phyloP scores from a whole-genome alignment of 1,284 basidiomycete species.

The Leucoagaricus sp. region DNA sequence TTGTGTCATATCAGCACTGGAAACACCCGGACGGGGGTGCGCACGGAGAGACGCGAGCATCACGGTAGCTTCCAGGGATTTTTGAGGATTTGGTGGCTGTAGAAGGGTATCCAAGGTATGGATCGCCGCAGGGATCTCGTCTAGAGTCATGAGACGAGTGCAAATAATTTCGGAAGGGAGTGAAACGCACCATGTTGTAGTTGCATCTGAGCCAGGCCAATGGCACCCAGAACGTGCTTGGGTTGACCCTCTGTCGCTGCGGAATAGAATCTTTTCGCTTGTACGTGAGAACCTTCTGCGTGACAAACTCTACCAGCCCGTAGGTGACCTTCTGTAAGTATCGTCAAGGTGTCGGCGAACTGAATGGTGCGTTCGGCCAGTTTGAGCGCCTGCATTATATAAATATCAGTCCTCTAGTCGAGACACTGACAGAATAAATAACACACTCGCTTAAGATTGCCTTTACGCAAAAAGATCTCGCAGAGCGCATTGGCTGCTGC shows the following conservation, averaged over 20 bases:
- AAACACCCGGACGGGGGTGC: conserved; percentile 77
- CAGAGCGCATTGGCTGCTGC: conserved; percentile 79
- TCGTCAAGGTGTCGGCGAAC: conserved; percentile 83
- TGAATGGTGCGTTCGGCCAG: conserved; percentile 91
- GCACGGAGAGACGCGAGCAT: conserved; percentile 87
- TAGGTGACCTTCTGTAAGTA: conserved; percentile 79
- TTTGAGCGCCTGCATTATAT: conserved; percentile 69
- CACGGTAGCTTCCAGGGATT: conserved; percentile 79
- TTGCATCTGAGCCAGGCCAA: conserved; percentile 87
- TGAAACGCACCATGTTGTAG: conserved; percentile 67
- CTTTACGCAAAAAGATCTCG: conserved; percentile 72
- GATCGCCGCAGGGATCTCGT: conserved; percentile 78
- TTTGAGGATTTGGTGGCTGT: conserved; percentile 61
- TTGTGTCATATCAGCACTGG: conserved; percentile 66
- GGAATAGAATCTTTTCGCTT: conserved; percentile 77
- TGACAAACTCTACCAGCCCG: conserved; percentile 81
- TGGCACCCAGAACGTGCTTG: conserved; percentile 74
- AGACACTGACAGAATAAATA: neutral
- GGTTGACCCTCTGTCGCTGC: conserved; percentile 75
- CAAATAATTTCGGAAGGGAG: conserved; percentile 1
- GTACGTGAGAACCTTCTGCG: conserved; percentile 56
- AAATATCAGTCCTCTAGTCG: neutral
- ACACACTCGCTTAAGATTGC: conserved; percentile 53
- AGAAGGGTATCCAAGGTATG: conserved; percentile 86
- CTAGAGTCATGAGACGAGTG: conserved; percentile 36